Percentiles rank a stretch among this genome's conserved stretches.
phyloP scores from a whole-genome alignment of 257 asterid genomes.

The Cruciata laevipes region DNA sequence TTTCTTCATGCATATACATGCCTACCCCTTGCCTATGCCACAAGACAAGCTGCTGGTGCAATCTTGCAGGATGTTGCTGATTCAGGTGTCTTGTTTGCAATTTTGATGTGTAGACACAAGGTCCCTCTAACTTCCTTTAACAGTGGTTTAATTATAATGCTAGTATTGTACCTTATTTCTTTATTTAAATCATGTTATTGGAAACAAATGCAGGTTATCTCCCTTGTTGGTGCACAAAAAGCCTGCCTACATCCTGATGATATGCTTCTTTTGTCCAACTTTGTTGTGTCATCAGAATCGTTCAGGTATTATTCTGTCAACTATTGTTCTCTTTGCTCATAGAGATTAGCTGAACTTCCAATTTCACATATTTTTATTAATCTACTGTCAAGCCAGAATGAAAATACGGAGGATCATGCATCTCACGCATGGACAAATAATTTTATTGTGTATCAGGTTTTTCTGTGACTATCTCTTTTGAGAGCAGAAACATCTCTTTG shows the following conservation, averaged over 20 bases:
- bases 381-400: not conserved
- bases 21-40: slow-evolving; percentile 74
- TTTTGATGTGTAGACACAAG: slow-evolving; percentile 94
- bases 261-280: slow-evolving; percentile 80
- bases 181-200: not conserved
- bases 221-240: slow-evolving; percentile 92
- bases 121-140: slow-evolving; percentile 28
- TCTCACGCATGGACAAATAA: not conserved
- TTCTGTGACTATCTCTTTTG: not conserved
- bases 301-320: slow-evolving; percentile 48
- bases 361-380: not conserved
- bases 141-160: slow-evolving; percentile 1
- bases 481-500: not conserved
- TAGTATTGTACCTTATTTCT: not conserved
- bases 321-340: not conserved
- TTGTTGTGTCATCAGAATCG: slow-evolving; percentile 88
- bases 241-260: slow-evolving; percentile 96
- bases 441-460: not conserved
- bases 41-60: slow-evolving; percentile 95
- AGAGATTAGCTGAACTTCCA: not conserved
- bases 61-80: slow-evolving; percentile 88
- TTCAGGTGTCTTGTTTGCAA: slow-evolving; percentile 84
- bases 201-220: slow-evolving; percentile 64
- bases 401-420: not conserved
- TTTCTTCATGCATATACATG: slow-evolving; percentile 97